phyloP scores from a whole-genome alignment of 805 yeast genomes.

The Barnettozyma vustinii region DNA sequence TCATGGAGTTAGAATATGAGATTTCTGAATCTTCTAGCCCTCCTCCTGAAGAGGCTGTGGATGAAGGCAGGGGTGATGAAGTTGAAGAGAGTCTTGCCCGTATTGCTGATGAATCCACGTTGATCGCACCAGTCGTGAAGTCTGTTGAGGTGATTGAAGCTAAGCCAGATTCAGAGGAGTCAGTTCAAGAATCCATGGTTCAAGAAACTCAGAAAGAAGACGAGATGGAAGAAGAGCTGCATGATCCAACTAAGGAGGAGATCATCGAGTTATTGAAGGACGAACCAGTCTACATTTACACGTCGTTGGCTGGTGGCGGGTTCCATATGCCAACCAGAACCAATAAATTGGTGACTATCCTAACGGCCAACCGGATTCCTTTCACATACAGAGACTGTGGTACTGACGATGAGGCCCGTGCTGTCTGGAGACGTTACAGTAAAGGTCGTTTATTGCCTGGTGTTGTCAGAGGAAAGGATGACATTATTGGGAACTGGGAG shows the following conservation, averaged over 20 bases:
- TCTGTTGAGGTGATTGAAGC: not conserved
- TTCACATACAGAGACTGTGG: slow-evolving; percentile 75
- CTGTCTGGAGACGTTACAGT: slow-evolving; percentile 73
- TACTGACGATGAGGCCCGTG: slow-evolving; percentile 80
- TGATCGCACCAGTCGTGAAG: not conserved
- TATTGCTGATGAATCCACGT: not conserved
- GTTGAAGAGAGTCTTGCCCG: not conserved
- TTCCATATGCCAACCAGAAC: slow-evolving; percentile 75
- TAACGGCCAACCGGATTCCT: slow-evolving; percentile 65
- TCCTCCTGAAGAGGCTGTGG: not conserved
- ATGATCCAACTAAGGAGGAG: slow-evolving; percentile 26
- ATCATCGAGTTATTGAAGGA: slow-evolving; percentile 24
- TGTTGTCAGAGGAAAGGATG: slow-evolving; percentile 76
- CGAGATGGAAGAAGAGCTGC: slow-evolving; percentile 5
- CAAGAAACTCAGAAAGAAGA: slow-evolving; percentile 1
- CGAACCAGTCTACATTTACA: slow-evolving; percentile 70
- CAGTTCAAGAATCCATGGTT: not conserved
- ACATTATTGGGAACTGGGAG: slow-evolving; percentile 78
- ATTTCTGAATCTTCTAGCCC: slow-evolving; percentile 3
- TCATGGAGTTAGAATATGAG: slow-evolving; percentile 18
- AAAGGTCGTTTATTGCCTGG: slow-evolving; percentile 79
- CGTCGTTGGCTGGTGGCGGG: slow-evolving; percentile 84
- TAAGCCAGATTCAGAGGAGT: not conserved
- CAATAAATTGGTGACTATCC: slow-evolving; percentile 65
- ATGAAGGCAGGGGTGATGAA: not conserved